phyloP scores from a whole-genome alignment of 2,329 filamentous ascomycete species.

The Colletotrichum zoysiae region DNA sequence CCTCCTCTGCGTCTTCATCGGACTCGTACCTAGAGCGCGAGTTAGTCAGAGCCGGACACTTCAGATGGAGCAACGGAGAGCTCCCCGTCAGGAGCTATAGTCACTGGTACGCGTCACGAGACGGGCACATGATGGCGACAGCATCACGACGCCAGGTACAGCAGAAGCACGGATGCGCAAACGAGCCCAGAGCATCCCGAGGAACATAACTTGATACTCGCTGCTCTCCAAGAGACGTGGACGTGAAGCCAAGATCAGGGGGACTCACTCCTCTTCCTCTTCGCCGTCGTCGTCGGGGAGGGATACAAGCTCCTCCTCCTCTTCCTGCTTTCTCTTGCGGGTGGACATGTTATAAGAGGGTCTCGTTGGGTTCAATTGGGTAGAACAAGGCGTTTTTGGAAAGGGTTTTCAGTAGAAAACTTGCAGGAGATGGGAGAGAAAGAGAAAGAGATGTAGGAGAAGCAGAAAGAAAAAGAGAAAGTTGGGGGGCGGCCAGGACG shows the following conservation, averaged over 20 bases:
- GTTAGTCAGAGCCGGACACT: neutral
- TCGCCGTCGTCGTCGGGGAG: constrained; percentile 65
- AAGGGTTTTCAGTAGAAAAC: constrained; percentile 8
- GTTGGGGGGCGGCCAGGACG: constrained; percentile 37
- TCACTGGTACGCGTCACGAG: no score
- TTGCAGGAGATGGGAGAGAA: constrained; percentile 24
- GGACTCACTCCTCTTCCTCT: constrained; percentile 66
- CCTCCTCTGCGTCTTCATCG: constrained; percentile 55
- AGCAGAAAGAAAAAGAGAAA: constrained; percentile 35
- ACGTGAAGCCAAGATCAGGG: constrained; percentile 2
- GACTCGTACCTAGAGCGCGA: constrained; percentile 56
- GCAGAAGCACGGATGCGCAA: neutral
- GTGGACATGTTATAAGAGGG: constrained; percentile 55
- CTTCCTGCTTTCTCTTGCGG: constrained; percentile 67
- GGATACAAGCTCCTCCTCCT: constrained; percentile 67
- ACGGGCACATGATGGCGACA: constrained; percentile 24
- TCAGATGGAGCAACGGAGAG: neutral
- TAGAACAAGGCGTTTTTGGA: constrained; percentile 4
- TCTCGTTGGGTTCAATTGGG: constrained; percentile 47
- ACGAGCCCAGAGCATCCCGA: neutral
- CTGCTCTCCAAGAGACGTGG: no score
- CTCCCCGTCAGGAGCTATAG: neutral
- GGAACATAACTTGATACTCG: neutral
- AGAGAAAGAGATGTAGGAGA: constrained; percentile 28
- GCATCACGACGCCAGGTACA: neutral